These are phyloP conservation scores for Fusarium sp. DNA, from an alignment of 2,329 filamentous ascomycete genomes.

Conservation along the genomic window DNA sequence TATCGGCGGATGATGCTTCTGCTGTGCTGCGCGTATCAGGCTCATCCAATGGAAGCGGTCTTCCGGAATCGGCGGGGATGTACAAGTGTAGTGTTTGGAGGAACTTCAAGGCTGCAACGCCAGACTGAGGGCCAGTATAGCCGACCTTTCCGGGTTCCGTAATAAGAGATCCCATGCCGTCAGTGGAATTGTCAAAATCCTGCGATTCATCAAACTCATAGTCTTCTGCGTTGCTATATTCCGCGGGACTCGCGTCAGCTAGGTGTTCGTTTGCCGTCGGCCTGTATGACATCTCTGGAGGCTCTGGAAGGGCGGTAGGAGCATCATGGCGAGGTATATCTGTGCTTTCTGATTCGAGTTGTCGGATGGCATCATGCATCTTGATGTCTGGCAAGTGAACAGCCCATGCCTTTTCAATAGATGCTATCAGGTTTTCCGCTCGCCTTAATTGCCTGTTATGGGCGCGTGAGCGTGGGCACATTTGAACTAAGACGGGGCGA, in stretches of 20 bases:
- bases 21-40: neutral
- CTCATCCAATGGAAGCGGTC: conserved; percentile 9
- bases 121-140: conserved; percentile 32
- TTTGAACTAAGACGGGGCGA: neutral
- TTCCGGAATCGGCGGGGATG: conserved; percentile 9
- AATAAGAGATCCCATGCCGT: conserved; percentile 31
- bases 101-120: conserved; percentile 29
- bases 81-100: conserved; percentile 22
- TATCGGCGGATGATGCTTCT: conserved; percentile 5
- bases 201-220: conserved; percentile 27
- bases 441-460: conserved; percentile 4
- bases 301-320: neutral
- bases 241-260: conserved; percentile 8
- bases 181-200: conserved; percentile 23
- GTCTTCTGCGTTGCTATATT: conserved; percentile 21
- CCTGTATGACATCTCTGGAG: conserved; percentile 11
- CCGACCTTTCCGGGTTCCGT: conserved; percentile 24
- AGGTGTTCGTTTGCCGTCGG: conserved; percentile 1
- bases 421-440: conserved; percentile 8
- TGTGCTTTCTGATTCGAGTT: neutral
- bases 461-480: neutral
- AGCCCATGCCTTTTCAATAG: conserved; percentile 22
- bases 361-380: conserved; percentile 5
- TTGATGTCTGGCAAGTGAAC: conserved; percentile 9
- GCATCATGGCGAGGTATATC: neutral